These are phyloP conservation scores for Boletellus ananiceps DNA, from an alignment of 768 basidiomycete genomes.

Conservation along the genomic window DNA sequence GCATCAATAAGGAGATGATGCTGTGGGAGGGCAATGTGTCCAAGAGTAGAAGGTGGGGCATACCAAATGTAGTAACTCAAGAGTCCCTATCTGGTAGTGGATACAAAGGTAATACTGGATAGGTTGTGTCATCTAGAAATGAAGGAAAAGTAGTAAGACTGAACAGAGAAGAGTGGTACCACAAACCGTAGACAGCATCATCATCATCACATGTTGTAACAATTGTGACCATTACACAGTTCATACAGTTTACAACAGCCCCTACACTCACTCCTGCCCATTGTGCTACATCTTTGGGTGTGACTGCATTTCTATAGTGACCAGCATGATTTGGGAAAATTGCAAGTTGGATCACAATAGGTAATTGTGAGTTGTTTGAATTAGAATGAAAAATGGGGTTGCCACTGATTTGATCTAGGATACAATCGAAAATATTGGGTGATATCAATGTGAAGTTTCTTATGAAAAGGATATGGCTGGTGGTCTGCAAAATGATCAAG, in stretches of 20 bases:
- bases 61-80: too few relatives aligned
- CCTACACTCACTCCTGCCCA: constrained; percentile 8
- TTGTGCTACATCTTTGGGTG: not conserved
- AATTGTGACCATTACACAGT: not conserved
- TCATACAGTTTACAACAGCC: not conserved
- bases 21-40: too few relatives aligned
- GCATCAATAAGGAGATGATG: too few relatives aligned
- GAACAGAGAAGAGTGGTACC: too few relatives aligned
- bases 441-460: constrained; percentile 23
- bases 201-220: too few relatives aligned
- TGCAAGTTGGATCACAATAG: constrained; percentile 24
- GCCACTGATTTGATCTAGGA: constrained; percentile 16
- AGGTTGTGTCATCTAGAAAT: too few relatives aligned
- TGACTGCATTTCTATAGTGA: constrained; percentile 24
- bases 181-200: too few relatives aligned
- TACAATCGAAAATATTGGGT: constrained; percentile 23
- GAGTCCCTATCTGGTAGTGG: too few relatives aligned
- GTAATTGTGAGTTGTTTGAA: constrained; percentile 18
- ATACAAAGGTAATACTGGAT: too few relatives aligned
- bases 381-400: constrained; percentile 22
- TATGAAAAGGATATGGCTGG: constrained; percentile 20
- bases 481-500: constrained; percentile 4
- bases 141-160: too few relatives aligned
- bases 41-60: too few relatives aligned
- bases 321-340: constrained; percentile 25